phyloP scores from a whole-genome alignment of 2,329 filamentous ascomycete genomes.

The Fusarium algeriense region DNA sequence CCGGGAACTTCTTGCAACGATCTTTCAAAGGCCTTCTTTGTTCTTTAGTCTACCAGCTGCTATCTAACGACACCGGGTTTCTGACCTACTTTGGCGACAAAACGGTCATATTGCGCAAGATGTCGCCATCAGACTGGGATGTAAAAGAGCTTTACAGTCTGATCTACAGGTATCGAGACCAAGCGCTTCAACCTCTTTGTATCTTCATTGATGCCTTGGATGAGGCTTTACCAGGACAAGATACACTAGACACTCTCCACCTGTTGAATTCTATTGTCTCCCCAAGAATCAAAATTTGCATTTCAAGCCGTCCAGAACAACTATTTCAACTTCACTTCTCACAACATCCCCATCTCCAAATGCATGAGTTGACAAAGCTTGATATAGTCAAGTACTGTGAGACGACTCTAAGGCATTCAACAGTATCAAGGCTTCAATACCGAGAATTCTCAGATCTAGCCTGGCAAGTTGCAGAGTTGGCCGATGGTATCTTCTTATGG shows the following conservation, averaged over 20 bases:
- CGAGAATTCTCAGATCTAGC: not conserved
- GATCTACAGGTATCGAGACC: not conserved
- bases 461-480: not conserved
- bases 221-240: not conserved
- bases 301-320: not conserved
- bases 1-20: not conserved
- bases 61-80: not conserved
- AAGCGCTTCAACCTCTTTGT: not conserved
- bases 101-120: not conserved
- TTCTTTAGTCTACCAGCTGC: not conserved
- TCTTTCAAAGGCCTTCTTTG: constrained; percentile 7
- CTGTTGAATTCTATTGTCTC: not conserved
- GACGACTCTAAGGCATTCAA: not conserved
- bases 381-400: not conserved
- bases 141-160: not conserved
- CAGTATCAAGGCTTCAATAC: rapidly evolving
- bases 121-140: constrained; percentile 5
- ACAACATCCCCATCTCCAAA: not conserved
- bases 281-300: not conserved
- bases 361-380: not conserved
- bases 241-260: not conserved
- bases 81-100: rapidly evolving
- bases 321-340: not conserved
- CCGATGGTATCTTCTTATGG: constrained; percentile 13
- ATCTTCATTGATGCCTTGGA: constrained; percentile 9